Evolutionary conservation across 1,139 yeast species (phyloP).

Genomic region (Scheffersomyces titani): DNA sequence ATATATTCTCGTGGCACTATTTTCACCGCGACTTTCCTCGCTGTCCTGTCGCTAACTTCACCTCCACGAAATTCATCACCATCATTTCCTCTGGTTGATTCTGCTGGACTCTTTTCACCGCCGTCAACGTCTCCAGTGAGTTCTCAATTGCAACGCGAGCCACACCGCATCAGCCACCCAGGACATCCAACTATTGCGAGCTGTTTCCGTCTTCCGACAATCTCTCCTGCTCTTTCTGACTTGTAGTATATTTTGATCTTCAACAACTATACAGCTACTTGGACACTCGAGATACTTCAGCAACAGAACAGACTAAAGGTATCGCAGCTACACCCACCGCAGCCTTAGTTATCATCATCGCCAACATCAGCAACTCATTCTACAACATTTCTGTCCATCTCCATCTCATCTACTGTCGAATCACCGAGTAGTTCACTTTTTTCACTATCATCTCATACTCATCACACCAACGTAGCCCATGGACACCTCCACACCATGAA

Average conservation of each 20-base stretch:
- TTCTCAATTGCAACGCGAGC: not conserved
- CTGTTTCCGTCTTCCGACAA: not conserved
- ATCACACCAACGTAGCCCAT: not conserved
- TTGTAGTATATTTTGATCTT: not conserved
- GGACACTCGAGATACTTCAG: no score
- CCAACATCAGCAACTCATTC: not conserved
- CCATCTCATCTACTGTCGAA: not conserved
- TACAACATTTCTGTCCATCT: not conserved
- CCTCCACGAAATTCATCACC: not conserved
- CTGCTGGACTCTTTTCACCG: not conserved
- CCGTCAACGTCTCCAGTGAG: not conserved
- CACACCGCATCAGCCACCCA: not conserved
- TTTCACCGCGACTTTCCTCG: not conserved
- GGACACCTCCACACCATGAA: not conserved
- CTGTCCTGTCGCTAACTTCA: not conserved
- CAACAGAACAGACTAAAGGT: no score
- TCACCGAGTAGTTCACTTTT: not conserved
- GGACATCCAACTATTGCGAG: not conserved
- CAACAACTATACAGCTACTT: not conserved
- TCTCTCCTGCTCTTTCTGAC: not conserved
- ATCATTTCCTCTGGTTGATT: not conserved
- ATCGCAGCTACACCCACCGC: no score
- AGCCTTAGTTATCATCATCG: not conserved
- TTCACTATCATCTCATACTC: not conserved
- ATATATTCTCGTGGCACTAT: not conserved